Evolutionary conservation across 1,139 yeast genomes (phyloP).

Genomic region (Magnusiomyces tetraspermus): DNA sequence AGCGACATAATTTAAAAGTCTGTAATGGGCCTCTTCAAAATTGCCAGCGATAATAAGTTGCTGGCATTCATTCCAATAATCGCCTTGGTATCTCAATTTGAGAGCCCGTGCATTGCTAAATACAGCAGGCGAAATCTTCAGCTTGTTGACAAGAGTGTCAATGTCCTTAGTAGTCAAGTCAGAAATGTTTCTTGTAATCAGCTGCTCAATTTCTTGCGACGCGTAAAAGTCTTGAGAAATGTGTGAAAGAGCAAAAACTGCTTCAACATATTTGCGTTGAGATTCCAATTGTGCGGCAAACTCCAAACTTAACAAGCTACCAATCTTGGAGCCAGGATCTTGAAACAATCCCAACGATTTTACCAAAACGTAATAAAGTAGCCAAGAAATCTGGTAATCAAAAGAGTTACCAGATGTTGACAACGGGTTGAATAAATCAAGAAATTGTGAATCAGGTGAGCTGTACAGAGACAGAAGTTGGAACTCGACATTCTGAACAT

Average conservation of each 20-base stretch:
- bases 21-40: slow-evolving; percentile 55
- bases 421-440: slow-evolving; percentile 19
- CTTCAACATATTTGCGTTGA: slow-evolving; percentile 46
- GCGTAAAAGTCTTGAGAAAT: slow-evolving; percentile 39
- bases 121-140: slow-evolving; percentile 23
- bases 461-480: slow-evolving; percentile 38
- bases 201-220: slow-evolving; percentile 35
- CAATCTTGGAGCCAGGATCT: slow-evolving; percentile 21
- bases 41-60: slow-evolving; percentile 56
- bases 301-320: slow-evolving; percentile 40
- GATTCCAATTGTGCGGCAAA: slow-evolving; percentile 48
- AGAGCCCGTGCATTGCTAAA: slow-evolving; percentile 28
- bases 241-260: slow-evolving; percentile 53
- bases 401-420: slow-evolving; percentile 15
- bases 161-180: slow-evolving; percentile 29
- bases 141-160: slow-evolving; percentile 31
- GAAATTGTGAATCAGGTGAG: slow-evolving; percentile 26
- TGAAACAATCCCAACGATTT: slow-evolving; percentile 13
- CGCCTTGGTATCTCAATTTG: slow-evolving; percentile 36
- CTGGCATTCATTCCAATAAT: slow-evolving; percentile 51
- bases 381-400: slow-evolving; percentile 46
- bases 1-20: slow-evolving; percentile 53
- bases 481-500: slow-evolving; percentile 23
- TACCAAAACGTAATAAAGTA: slow-evolving; percentile 40
- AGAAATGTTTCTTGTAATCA: slow-evolving; percentile 43